Evolutionary conservation across 768 basidiomycete species (phyloP).

Genomic region (Leccinum obscurum): DNA sequence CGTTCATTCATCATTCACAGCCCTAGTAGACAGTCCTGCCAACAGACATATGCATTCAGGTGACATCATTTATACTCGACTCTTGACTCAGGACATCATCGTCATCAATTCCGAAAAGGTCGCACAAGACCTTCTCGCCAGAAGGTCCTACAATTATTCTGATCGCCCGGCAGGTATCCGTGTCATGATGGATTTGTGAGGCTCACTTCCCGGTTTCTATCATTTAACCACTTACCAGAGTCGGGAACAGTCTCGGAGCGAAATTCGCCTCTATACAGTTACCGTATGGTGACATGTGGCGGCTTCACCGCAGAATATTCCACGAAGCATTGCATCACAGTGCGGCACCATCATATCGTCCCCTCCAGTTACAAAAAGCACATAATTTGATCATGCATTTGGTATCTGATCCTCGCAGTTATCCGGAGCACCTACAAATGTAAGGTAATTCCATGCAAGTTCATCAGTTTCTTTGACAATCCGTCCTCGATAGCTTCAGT

Average conservation of each 20-base stretch:
- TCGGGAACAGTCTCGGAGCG: conserved; percentile 19
- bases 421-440: conserved; percentile 22
- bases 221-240: background rate
- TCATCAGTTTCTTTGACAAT: background rate
- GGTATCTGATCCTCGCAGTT: conserved; percentile 20
- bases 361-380: conserved; percentile 35
- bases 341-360: conserved; percentile 28
- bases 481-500: conserved; percentile 14
- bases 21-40: background rate
- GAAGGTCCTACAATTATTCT: conserved; percentile 24
- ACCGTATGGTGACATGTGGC: background rate
- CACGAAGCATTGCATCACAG: background rate
- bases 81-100: conserved; percentile 17
- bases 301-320: background rate
- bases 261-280: conserved; percentile 8
- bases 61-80: conserved; percentile 16
- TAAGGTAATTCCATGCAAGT: conserved; percentile 1
- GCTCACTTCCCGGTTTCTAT: background rate
- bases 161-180: conserved; percentile 19
- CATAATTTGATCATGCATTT: conserved; percentile 34
- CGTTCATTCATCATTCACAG: background rate
- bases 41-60: conserved; percentile 11
- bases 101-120: conserved; percentile 28
- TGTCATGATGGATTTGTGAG: conserved; percentile 23
- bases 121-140: conserved; percentile 23